Evolutionary conservation across 495 filamentous ascomycete genomes (phyloP).

Genomic region (Neurospora terricola): DNA sequence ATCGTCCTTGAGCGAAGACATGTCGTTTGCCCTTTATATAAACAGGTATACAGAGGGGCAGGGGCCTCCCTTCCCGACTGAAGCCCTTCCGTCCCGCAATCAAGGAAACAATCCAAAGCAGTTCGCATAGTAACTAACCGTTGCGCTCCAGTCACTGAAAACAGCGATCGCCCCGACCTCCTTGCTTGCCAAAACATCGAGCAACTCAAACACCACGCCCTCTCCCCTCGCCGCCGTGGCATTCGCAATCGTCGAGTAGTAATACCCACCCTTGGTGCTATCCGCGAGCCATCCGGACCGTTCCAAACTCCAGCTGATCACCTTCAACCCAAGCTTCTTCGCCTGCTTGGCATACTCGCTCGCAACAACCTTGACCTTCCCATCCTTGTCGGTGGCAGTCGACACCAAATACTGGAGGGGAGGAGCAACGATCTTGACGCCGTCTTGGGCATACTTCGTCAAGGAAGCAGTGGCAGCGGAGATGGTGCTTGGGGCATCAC

Average conservation of each 20-base stretch:
- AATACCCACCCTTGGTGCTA: slow-evolving; percentile 39
- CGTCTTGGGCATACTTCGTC: slow-evolving; percentile 31
- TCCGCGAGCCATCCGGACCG: slow-evolving; percentile 43
- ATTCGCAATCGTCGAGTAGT: slow-evolving; percentile 39
- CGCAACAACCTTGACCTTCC: slow-evolving; percentile 33
- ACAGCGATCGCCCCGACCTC: slow-evolving; percentile 46
- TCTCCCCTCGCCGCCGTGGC: slow-evolving; percentile 39
- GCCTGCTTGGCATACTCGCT: slow-evolving; percentile 36
- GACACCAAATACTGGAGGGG: slow-evolving; percentile 34
- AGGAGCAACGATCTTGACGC: slow-evolving; percentile 34
- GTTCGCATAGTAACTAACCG: slow-evolving; percentile 53
- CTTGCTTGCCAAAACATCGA: slow-evolving; percentile 43
- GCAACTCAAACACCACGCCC: slow-evolving; percentile 46
- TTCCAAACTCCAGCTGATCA: slow-evolving; percentile 55
- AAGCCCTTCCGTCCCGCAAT: background rate
- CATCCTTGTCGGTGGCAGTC: slow-evolving; percentile 13
- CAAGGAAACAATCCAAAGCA: slow-evolving; percentile 38
- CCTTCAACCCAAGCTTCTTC: slow-evolving; percentile 42
- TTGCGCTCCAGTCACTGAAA: slow-evolving; percentile 54
- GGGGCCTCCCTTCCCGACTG: too few species aligned
- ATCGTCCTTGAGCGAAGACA: too few species aligned
- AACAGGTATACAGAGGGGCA: too few species aligned
- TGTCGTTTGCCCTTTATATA: too few species aligned
- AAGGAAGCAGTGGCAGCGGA: slow-evolving; percentile 37
- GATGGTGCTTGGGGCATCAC: slow-evolving; percentile 35